A percentile compares a stretch with the other conserved stretches of the same genome.
Conservation (phyloP, 2,329 filamentous ascomycete genomes). For the Calycina marina region DNA sequence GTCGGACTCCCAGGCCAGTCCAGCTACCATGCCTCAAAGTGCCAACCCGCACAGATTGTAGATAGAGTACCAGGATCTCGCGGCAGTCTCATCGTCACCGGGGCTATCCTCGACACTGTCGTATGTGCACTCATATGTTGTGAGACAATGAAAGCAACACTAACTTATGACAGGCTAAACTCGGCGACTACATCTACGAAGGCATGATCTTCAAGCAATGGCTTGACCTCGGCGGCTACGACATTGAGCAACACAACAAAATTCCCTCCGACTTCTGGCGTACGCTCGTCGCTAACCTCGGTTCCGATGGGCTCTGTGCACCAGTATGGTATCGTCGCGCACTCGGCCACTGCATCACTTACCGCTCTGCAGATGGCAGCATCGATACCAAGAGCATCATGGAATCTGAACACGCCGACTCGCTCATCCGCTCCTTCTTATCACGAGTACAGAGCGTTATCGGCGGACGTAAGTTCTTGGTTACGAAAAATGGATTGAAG, state of each 20-base stretch:
- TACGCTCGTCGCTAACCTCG: constrained; percentile 9
- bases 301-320: constrained; percentile 2
- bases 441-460: constrained; percentile 4
- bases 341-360: constrained; percentile 3
- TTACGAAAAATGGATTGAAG: not conserved
- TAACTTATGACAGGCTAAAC: no score
- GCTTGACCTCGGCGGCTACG: not conserved
- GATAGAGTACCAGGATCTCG: no score
- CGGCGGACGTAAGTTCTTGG: not conserved
- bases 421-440: constrained; percentile 4
- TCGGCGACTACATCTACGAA: not conserved
- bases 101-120: not conserved
- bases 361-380: constrained; percentile 4
- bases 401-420: not conserved
- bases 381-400: constrained; percentile 3
- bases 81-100: not conserved
- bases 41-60: no score
- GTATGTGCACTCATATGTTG: no score
- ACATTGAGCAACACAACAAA: not conserved
- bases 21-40: no score
- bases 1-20: no score
- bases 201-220: not conserved
- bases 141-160: no score
- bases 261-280: constrained; percentile 3
- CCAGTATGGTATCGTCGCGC: constrained; percentile 6